Base-by-base conservation (phyloP, 2,329 filamentous ascomycete genomes). In the Hypoxylon sp. region DNA sequence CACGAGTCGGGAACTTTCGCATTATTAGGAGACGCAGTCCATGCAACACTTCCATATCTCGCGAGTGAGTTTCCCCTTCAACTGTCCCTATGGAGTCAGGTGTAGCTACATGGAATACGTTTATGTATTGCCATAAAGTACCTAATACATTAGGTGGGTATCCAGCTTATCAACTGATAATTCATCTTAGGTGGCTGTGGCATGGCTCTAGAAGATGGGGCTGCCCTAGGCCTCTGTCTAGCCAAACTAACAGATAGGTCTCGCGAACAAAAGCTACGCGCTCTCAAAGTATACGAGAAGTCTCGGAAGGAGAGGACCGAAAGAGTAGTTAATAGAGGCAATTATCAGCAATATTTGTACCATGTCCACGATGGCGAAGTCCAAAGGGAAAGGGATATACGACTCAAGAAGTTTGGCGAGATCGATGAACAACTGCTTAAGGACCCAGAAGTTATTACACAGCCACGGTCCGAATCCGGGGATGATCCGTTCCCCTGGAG, bases 11-110 rank as follows among this genome's bases (percentile, higher is more conserved):
- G 84, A 0, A 80, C 85, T 0, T 89, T 89, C 72, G 85, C 86
- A 0, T 83, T 91, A 73, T 80, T 91, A 0, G 89, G 90, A 0
- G 89, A 91, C 72, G 87, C 88, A 0, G 87, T 88, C 1, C 88
- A 91, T 68, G 88, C 89, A 0, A 91, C 88, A 0, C 80, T 91
- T 0, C 90, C 89, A 0, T 91, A 91, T 73, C 80, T 90, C 0
- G 87, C 87, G 1, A 76, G 66, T 71, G 29, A 65, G 69, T 67
- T 11, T 10, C 5, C n/a, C 22, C 9, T n/a, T 14, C 4, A 35
- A 1, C 6, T 1, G 44, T 24, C 2, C 9, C 11, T 14, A 24
- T 14, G 39, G 9, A 3, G 8, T 22, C 17, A 42, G 8, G 6
- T 44, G 10, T 44, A 10, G 9, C 39, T 22, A 19, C 39, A 44